phyloP scores from a whole-genome alignment of 371 early-diverging fungal species.

The Entomophthora muscae region DNA sequence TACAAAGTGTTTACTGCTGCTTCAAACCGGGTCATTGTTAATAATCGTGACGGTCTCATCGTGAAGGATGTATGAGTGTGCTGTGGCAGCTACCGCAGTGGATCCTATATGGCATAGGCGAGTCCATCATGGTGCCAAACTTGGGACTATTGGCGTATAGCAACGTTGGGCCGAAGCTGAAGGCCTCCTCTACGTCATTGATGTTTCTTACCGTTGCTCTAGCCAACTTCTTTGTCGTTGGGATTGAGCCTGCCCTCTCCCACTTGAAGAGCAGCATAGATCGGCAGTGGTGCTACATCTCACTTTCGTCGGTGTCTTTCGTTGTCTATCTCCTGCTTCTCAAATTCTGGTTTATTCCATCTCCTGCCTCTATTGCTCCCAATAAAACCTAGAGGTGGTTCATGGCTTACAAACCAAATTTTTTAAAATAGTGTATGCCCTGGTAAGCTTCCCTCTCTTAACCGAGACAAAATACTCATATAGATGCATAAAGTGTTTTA shows the following conservation, averaged over 20 bases:
- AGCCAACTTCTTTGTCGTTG: slow-evolving; percentile 9
- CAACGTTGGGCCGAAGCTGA: slow-evolving; percentile 4
- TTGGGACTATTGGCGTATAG: slow-evolving; percentile 26
- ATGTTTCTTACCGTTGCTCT: slow-evolving; percentile 19
- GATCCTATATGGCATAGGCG: slow-evolving; percentile 32
- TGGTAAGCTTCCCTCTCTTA: too few species aligned
- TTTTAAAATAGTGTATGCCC: too few species aligned
- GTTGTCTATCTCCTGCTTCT: not conserved
- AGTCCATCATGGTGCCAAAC: slow-evolving; percentile 30
- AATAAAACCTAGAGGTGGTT: too few species aligned
- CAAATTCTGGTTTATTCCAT: slow-evolving; percentile 4
- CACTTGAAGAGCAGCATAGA: not conserved
- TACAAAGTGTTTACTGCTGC: not conserved
- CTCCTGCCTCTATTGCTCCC: too few species aligned
- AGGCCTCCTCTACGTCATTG: slow-evolving; percentile 15
- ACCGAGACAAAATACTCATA: too few species aligned
- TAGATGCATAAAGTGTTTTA: too few species aligned
- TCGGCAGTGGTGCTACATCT: not conserved
- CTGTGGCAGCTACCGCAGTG: slow-evolving; percentile 32
- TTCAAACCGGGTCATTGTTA: not conserved
- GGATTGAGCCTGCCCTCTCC: not conserved
- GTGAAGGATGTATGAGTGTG: slow-evolving; percentile 13
- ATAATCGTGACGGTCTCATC: not conserved
- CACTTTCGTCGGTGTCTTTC: not conserved
- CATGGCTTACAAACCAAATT: too few species aligned